These are phyloP conservation scores for Zalaria obscura DNA, from an alignment of 2,329 filamentous ascomycete genomes.

Conservation along the genomic window DNA sequence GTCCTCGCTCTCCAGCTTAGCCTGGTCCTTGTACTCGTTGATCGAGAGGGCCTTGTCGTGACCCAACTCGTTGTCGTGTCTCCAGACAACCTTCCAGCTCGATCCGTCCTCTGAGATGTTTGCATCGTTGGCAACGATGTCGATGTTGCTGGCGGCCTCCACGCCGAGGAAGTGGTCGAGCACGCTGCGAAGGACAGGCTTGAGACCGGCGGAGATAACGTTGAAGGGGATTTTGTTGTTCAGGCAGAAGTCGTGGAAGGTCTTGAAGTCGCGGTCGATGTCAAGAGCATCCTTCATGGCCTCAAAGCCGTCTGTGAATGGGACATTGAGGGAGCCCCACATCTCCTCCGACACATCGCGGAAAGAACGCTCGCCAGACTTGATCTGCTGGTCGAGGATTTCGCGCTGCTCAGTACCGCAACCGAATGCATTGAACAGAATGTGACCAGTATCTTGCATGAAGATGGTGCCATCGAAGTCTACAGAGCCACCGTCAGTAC, in stretches of 20 bases:
- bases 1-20: slow-evolving; percentile 40
- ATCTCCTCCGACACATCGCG: slow-evolving; percentile 58
- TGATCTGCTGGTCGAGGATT: slow-evolving; percentile 49
- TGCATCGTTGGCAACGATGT: slow-evolving; percentile 56
- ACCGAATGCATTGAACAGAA: slow-evolving; percentile 52
- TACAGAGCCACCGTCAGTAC: slow-evolving; percentile 15
- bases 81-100: slow-evolving; percentile 52
- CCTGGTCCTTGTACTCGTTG: slow-evolving; percentile 42
- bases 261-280: slow-evolving; percentile 48
- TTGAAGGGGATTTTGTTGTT: slow-evolving; percentile 52
- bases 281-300: slow-evolving; percentile 48
- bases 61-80: slow-evolving; percentile 49
- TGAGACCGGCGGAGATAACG: slow-evolving; percentile 53
- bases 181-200: slow-evolving; percentile 47
- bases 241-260: slow-evolving; percentile 51
- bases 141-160: slow-evolving; percentile 42
- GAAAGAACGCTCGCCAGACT: slow-evolving; percentile 50
- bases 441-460: slow-evolving; percentile 49
- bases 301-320: slow-evolving; percentile 53
- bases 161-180: slow-evolving; percentile 52
- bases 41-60: slow-evolving; percentile 56
- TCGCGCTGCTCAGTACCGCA: slow-evolving; percentile 44
- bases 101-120: slow-evolving; percentile 43
- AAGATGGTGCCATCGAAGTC: slow-evolving; percentile 62
- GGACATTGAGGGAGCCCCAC: slow-evolving; percentile 52